Evolutionary conservation across 1,284 basidiomycete genomes (phyloP), one percentile per base, ranked within the genome.

Genomic region (Garcileccinum viscosum): DNA sequence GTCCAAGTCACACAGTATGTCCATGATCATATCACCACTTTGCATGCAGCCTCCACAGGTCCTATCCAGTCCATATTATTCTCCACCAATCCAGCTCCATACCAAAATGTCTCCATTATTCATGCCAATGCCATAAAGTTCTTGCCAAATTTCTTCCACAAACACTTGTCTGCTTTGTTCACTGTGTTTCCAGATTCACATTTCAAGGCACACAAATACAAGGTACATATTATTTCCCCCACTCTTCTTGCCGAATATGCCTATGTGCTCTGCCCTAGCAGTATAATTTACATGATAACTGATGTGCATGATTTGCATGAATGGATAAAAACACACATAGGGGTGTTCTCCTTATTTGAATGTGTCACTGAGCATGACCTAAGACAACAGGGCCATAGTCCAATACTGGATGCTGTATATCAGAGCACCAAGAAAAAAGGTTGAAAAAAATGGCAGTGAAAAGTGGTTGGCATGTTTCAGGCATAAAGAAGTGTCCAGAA

Each of bases 81-180:
- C 19, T 69, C 77, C 9, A 63, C 79, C 44, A 63, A 76, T 24
- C 60, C 73, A 30, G 58, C 79, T n/a, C 80, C 86, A 15, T 98
- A 93, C 82, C 90, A 97, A 78, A 99, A 99, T 80, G 90, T 99
- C 66, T 96, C 95, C 63, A 92, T 99, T 72, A 93, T 98, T 71
- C 93, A 97, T 64, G 96, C 95, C 14, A 99, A 99, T 81, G 93
- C 95, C 60, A 99, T 99, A 97, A 99, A 99, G 84, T 99, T 99
- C 82, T 88, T 99, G 72, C 95, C 97, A 17, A 99, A 99, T 84
- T 99, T 97, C 82, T 98, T 99, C 82, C 80, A 87, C 15, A 96
- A 97, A 78, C 92, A 92, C 70, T 97, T 98, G 63, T 91, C 92
- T 40, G 94, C 98, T 71, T 88, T 99, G 71, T 99, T 99, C 84